phyloP scores from a whole-genome alignment of 75 land plant species.

The Cupressus sempervirens region DNA sequence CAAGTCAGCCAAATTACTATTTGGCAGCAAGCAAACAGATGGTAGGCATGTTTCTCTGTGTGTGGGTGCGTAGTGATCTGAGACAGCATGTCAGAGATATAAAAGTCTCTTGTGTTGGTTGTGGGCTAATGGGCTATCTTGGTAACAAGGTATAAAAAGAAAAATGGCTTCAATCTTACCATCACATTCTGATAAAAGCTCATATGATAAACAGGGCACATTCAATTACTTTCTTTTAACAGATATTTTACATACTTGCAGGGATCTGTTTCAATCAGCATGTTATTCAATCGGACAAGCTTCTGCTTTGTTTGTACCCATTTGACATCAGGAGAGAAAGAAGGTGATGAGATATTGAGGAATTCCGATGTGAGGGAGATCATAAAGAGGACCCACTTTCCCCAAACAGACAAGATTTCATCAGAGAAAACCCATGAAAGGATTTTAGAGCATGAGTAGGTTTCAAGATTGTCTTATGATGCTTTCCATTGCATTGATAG shows the following conservation, averaged over 20 bases:
- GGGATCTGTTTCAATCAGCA: slow-evolving; percentile 62
- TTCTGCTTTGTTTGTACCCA: slow-evolving; percentile 62
- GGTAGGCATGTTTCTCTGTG: slow-evolving; percentile 45
- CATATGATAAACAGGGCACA: neutral
- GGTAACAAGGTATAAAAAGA: slow-evolving; percentile 48
- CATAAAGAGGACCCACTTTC: slow-evolving; percentile 40
- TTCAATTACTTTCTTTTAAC: neutral
- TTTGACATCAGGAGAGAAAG: slow-evolving; percentile 55
- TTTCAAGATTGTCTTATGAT: neutral
- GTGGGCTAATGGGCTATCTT: slow-evolving; percentile 57
- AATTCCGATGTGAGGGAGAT: slow-evolving; percentile 55
- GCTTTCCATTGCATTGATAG: neutral
- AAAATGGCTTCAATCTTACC: neutral
- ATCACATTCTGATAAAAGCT: neutral
- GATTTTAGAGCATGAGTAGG: neutral
- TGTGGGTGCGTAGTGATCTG: slow-evolving; percentile 38
- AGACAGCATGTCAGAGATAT: slow-evolving; percentile 27
- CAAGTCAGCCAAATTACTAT: slow-evolving; percentile 14
- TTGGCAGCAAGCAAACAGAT: slow-evolving; percentile 51
- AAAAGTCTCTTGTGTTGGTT: slow-evolving; percentile 56
- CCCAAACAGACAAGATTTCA: slow-evolving; percentile 12
- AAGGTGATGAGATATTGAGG: slow-evolving; percentile 47
- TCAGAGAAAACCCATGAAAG: neutral
- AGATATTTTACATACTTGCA: slow-evolving; percentile 8
- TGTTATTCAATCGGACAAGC: slow-evolving; percentile 51